A percentile compares a stretch with the other conserved stretches of the same genome.
phyloP scores from a whole-genome alignment of 2,329 filamentous ascomycete genomes.

The Penicillium sclerotigenum region DNA sequence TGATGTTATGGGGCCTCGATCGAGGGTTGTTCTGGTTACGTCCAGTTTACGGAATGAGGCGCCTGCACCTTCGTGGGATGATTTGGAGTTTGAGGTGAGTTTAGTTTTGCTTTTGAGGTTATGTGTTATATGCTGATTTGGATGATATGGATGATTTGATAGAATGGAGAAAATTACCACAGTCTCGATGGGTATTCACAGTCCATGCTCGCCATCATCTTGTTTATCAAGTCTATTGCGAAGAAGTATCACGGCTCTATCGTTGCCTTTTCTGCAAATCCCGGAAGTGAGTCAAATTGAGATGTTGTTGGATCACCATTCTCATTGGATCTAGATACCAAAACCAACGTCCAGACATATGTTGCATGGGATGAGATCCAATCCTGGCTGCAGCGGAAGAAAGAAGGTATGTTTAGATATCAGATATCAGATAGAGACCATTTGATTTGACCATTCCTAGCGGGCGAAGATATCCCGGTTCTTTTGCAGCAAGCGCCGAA shows the following conservation, averaged over 20 bases:
- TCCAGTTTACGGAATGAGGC: conserved; percentile 22
- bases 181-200: conserved; percentile 26
- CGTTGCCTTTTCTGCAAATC: conserved; percentile 25
- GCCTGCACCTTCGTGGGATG: conserved; percentile 18
- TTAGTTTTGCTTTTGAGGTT: background rate
- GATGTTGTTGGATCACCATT: no score
- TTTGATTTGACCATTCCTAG: conserved; percentile 6
- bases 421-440: background rate
- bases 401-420: conserved; percentile 21
- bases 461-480: conserved; percentile 21
- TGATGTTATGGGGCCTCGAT: conserved; percentile 9
- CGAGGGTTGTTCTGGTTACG: conserved; percentile 23
- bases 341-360: conserved; percentile 21
- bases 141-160: background rate
- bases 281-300: conserved; percentile 23
- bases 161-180: conserved; percentile 28
- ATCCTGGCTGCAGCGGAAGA: conserved; percentile 26
- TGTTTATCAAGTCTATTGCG: conserved; percentile 24
- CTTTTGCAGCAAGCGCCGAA: conserved; percentile 25
- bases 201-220: conserved; percentile 29
- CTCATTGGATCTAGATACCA: conserved; percentile 18
- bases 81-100: conserved; percentile 23
- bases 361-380: conserved; percentile 19
- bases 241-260: conserved; percentile 10
- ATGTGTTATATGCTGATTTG: background rate